Base-by-base conservation (phyloP, 148 eudicot species). In the Fagopyrum esculentum region DNA sequence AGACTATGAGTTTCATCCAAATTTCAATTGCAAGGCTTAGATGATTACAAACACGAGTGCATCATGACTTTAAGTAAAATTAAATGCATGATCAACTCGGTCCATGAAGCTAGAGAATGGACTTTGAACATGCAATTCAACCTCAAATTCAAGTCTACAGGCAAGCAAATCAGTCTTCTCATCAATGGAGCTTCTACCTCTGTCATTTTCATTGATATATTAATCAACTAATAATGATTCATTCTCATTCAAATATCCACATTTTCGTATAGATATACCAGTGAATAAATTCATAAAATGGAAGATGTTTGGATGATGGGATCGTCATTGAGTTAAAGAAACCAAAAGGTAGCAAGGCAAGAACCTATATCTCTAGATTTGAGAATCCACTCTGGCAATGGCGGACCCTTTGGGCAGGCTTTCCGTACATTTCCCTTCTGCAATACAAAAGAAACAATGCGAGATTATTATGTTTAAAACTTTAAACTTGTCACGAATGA, bases 381-480 rank as follows among this genome's bases (percentile, higher is more conserved):
- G 76, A 79, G 74, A 80, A 91, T 86, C 98, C 98, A 94, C 57
- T 87, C 88, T 8, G 98, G 98, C 78, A 86, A 87, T 29, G 88
- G 77, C 78, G 87, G 79, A 48, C 91, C 96, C 76, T 77, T 78
- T 35, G 90, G 98, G 81, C 97, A 94, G 72, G 97, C 95, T 82
- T 94, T 94, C 12, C 96, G 97, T 52, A 87, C 90, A 91, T 91
- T 89, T 61, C 90, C 83, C 76, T 97, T 87, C 98, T 94, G 82
- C 78, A 81, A 68, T 56, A 81, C 51, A 79, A 78, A 64, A 71
- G 40, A 76, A 72, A 26, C 55, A 26, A 22, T 49, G 50, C 45
- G 40, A 26, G 50, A 43, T 63, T 15, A 63, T 15, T 29, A 45
- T 13, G 44, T 48, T 5, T 45, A 19, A 16, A 6, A 45, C 30